Base-by-base conservation (phyloP, 2,329 filamentous ascomycete genomes). In the Xylaria sp. region DNA sequence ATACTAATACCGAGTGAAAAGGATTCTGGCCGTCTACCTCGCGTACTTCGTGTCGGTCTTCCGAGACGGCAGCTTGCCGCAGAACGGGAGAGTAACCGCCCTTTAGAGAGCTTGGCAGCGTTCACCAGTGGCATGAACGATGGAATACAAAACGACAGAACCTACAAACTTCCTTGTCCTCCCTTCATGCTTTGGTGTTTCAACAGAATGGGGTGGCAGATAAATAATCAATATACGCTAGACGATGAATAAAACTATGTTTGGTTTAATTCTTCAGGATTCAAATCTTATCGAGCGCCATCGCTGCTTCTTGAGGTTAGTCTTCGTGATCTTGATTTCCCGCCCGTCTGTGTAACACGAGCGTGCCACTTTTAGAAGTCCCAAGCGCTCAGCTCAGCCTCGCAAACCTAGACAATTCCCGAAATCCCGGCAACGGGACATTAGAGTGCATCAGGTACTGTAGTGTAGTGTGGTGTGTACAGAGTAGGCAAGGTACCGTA, bases 341-440 rank as follows among this genome's bases (percentile, higher is more conserved):
- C 23, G 18, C 39, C 34, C 28, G 7, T 23, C 10, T n/a, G 52
- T 65, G 57, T 62, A 58, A 69, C 52, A 37, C n/a, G 44, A 54
- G 32, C 32, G 41, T 37, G 25, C 56, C 62, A 50, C 46, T 55
- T 60, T 61, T 46, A 65, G 62, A 56, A 65, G 20, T 28, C 52
- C 41, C 41, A 44, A 61, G 10, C 25, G 13, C 41, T 50, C 57
- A 54, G 56, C 61, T 56, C 66, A 68, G 66, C 66, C 62, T 65
- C 50, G 44, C 25, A 50, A n/a, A n/a, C n/a, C 50, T 44, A 54
- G 52, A 18, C 55, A 50, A 39, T 54, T 52, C 44, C 51, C 66
- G 44, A 62, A 34, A 58, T 57, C 41, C 41, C 44, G 66, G 51
- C 32, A 50, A 50, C 18, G 7, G 44, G 37, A 52, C 32, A 56